Base-by-base conservation (phyloP, 441 rosid genomes). In the Geranium incanum region DNA sequence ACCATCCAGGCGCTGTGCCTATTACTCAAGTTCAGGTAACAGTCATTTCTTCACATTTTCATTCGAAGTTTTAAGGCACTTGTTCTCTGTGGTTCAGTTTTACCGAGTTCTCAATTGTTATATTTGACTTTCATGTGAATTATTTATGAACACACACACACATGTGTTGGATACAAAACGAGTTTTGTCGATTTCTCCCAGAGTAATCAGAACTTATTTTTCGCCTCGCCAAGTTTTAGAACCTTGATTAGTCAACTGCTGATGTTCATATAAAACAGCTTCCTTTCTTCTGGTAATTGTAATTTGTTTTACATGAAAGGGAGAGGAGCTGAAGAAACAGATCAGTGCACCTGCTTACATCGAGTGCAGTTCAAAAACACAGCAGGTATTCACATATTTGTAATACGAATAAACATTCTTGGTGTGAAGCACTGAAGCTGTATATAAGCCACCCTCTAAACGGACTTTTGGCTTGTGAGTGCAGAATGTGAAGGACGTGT, bases 251-350 rank as follows among this genome's bases (percentile, higher is more conserved):
- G 33, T 28, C 33, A 28, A 28, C 33, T 68, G 39, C 0, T 64
- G 11, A n/a, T 12, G 6, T 21, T 37, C 12, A 6, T 69, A 5
- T 15, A n/a, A 68, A 37, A 63, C 33, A 60, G 69, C 1, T 69
- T 4, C 45, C 59, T 36, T 18, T 28, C 33, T 28, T 28, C 33
- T 28, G 1, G 18, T 39, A 13, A 9, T 39, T 15, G 19, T 3
- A 19, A 9, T 70, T 15, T 59, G 11, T 50, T 71, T 39, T 36
- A 13, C 28, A 15, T 76, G 66, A 75, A 93, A 28, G 98, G 98
- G 99, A 68, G 99, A 95, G 81, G 97, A 95, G 76, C 88, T 94
- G 80, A 88, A 80, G 87, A 94, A 89, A 81, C 86, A 85, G 81
- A 92, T 94, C 21, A 91, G 85, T 67, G 83, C 96, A 68, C 86